phyloP scores from a whole-genome alignment of 2,329 filamentous ascomycete species.

The Metarhizium sp. region DNA sequence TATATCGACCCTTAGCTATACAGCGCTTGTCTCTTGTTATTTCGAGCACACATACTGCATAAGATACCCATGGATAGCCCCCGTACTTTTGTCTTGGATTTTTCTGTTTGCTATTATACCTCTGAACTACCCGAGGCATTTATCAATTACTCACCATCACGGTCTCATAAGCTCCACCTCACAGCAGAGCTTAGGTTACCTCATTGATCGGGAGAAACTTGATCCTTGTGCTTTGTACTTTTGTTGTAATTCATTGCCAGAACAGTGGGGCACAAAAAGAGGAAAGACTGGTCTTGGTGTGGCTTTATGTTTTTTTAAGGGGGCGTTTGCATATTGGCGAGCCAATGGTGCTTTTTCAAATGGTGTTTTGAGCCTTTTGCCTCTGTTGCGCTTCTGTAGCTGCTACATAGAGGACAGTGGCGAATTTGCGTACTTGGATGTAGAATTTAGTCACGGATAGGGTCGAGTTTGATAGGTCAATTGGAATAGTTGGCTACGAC shows the following conservation, averaged over 20 bases:
- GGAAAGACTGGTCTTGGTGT: not conserved
- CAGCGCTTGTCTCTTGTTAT: not conserved
- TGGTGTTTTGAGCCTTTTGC: not conserved
- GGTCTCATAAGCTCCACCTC: not conserved
- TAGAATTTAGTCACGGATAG: not conserved
- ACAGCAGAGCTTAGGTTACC: not conserved
- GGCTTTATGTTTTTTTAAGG: not conserved
- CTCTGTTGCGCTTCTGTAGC: not conserved
- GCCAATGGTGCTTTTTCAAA: not conserved
- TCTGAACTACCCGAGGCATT: not conserved
- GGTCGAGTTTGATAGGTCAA: not conserved
- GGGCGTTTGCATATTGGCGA: not conserved
- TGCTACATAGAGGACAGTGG: not conserved
- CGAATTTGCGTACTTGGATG: not conserved
- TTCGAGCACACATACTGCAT: conserved; percentile 11
- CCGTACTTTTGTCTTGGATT: not conserved
- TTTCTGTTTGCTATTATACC: not conserved
- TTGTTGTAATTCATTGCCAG: not conserved
- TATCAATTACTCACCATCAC: not conserved
- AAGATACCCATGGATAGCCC: conserved; percentile 12
- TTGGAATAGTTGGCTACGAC: not conserved
- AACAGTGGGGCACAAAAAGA: not conserved
- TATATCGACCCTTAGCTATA: not conserved
- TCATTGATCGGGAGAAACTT: not conserved
- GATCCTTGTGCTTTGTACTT: not conserved